Percentiles rank a stretch among this genome's conserved stretches.
Evolutionary conservation across 169 alveolate genomes (phyloP).

Genomic region (Plasmodium knowlesi): DNA sequence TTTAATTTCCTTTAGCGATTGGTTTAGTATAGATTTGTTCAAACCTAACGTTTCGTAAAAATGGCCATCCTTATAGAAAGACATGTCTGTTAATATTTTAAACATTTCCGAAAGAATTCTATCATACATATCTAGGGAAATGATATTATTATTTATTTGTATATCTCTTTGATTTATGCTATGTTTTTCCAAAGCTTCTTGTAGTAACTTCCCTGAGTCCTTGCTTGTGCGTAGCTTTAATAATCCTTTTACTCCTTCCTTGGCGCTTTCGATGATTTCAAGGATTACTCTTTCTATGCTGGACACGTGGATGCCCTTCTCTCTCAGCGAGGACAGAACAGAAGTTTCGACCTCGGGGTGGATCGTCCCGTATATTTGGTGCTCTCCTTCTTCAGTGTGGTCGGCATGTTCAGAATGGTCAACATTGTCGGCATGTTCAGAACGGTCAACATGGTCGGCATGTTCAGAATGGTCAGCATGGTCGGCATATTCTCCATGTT

Average conservation of each 20-base stretch:
- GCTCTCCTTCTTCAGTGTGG: neutral
- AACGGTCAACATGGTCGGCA: neutral
- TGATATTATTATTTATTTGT: neutral
- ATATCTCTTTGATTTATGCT: neutral
- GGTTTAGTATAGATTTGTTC: constrained; percentile 10
- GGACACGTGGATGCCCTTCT: constrained; percentile 12
- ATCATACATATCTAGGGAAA: constrained; percentile 40
- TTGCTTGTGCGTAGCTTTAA: neutral
- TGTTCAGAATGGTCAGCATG: neutral
- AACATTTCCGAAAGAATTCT: constrained; percentile 36
- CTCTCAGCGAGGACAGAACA: neutral
- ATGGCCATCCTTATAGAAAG: constrained; percentile 12
- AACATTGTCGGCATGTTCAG: too few relatives aligned
- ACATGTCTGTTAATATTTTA: constrained; percentile 59
- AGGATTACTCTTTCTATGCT: constrained; percentile 16
- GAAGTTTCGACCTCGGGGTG: neutral
- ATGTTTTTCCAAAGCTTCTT: constrained; percentile 8
- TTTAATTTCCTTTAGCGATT: constrained; percentile 45
- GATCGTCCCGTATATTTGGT: neutral
- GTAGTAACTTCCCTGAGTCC: neutral
- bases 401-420: too few relatives aligned
- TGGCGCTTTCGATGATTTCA: constrained; percentile 29
- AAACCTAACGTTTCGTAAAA: constrained; percentile 44
- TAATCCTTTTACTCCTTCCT: constrained; percentile 37
- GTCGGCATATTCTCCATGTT: neutral